phyloP scores from a whole-genome alignment of 2,329 filamentous ascomycete genomes.

The Aureobasidium pullulans region DNA sequence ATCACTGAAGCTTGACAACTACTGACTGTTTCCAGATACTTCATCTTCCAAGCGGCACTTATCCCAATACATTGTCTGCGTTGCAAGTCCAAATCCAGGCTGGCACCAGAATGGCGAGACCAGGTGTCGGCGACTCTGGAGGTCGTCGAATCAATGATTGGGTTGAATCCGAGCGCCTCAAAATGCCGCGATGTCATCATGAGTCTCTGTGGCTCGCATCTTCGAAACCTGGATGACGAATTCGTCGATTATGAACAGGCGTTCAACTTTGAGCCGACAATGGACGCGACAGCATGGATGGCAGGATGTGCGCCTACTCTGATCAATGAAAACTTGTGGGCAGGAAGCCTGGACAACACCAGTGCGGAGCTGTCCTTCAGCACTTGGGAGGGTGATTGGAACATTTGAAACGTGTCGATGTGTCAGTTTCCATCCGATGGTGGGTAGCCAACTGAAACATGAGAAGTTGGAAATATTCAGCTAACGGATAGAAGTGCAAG shows the following conservation, averaged over 20 bases:
- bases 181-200: slow-evolving; percentile 38
- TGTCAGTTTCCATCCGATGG: not conserved
- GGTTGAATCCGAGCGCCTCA: slow-evolving; percentile 34
- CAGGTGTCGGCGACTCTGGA: slow-evolving; percentile 35
- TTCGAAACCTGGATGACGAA: not conserved
- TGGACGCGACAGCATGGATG: slow-evolving; percentile 12
- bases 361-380: slow-evolving; percentile 10
- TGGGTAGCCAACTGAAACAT: not conserved
- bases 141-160: slow-evolving; percentile 31
- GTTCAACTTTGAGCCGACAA: slow-evolving; percentile 5
- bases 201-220: slow-evolving; percentile 31
- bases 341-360: slow-evolving; percentile 12
- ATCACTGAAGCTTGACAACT: not conserved
- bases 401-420: not conserved
- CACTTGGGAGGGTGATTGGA: slow-evolving; percentile 10
- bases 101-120: slow-evolving; percentile 34
- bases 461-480: not conserved
- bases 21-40: slow-evolving; percentile 26
- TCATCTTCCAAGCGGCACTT: slow-evolving; percentile 43
- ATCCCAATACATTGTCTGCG: slow-evolving; percentile 44
- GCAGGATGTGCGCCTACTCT: slow-evolving; percentile 1
- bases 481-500: not conserved
- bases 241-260: slow-evolving; percentile 1
- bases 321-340: slow-evolving; percentile 13
- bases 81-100: slow-evolving; percentile 32